These are phyloP conservation scores for Medicago arabica DNA, from an alignment of 306 rosid genomes.

Conservation along the genomic window DNA sequence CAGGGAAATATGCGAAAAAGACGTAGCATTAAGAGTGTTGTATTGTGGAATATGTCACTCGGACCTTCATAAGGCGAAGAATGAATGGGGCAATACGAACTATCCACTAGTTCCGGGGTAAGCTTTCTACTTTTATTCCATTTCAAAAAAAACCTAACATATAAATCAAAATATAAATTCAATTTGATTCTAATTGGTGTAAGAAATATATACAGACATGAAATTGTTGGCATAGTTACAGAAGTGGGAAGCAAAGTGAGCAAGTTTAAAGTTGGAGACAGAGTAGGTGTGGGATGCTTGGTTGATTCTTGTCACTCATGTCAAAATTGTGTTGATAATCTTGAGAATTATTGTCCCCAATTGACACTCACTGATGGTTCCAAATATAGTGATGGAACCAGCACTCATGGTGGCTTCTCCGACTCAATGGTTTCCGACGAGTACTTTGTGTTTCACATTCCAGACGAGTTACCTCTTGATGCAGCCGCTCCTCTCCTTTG, in stretches of 20 bases:
- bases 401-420: slow-evolving; percentile 59
- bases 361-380: slow-evolving; percentile 37
- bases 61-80: slow-evolving; percentile 47
- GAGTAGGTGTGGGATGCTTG: slow-evolving; percentile 57
- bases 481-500: slow-evolving; percentile 53
- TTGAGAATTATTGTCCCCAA: slow-evolving; percentile 55
- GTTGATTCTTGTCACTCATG: slow-evolving; percentile 59
- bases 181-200: background rate
- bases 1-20: slow-evolving; percentile 48
- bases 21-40: slow-evolving; percentile 45
- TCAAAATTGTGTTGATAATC: slow-evolving; percentile 42
- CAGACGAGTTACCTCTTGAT: slow-evolving; percentile 47
- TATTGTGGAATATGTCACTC: slow-evolving; percentile 64
- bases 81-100: slow-evolving; percentile 46
- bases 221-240: slow-evolving; percentile 40
- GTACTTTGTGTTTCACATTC: slow-evolving; percentile 48
- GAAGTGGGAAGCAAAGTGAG: slow-evolving; percentile 53
- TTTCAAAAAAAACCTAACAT: background rate
- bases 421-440: slow-evolving; percentile 54
- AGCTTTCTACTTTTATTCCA: background rate
- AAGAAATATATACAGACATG: slow-evolving; percentile 45
- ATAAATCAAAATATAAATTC: background rate
- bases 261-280: slow-evolving; percentile 58
- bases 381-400: slow-evolving; percentile 49
- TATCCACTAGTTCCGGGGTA: slow-evolving; percentile 65